A percentile compares a stretch with the other conserved stretches of the same genome.
These are phyloP conservation scores for Silene noctiflora DNA, from an alignment of 179 eudicot species.

Conservation along the genomic window DNA sequence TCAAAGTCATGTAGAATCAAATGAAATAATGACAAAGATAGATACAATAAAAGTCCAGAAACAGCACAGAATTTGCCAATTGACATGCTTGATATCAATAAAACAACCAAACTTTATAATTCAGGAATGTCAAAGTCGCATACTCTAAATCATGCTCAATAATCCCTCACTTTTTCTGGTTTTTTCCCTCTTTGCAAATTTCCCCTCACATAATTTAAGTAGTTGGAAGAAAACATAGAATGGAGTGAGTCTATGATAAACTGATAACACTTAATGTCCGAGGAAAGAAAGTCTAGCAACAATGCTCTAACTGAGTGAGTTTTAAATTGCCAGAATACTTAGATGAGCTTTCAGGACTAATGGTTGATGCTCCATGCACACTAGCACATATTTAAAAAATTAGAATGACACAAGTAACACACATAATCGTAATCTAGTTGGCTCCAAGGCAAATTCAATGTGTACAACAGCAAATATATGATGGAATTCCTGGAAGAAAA, in stretches of 20 bases:
- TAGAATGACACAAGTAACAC: not conserved
- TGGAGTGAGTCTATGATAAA: not conserved
- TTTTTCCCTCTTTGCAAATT: too few species aligned
- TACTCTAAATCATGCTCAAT: too few species aligned
- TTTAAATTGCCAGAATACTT: not conserved
- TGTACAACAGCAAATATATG: conserved; percentile 6
- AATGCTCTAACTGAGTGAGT: not conserved
- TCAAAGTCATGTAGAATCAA: conserved; percentile 2
- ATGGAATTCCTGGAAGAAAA: not conserved
- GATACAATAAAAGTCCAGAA: not conserved
- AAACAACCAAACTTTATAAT: too few species aligned
- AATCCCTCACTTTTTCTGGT: too few species aligned
- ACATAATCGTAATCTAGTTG: not conserved
- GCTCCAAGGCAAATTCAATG: not conserved
- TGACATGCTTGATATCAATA: not conserved
- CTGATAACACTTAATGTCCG: too few species aligned
- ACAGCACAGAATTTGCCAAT: not conserved
- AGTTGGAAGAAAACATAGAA: too few species aligned
- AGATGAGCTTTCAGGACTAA: not conserved
- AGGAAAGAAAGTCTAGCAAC: not conserved
- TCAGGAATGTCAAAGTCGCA: too few species aligned
- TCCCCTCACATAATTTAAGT: too few species aligned
- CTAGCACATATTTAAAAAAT: too few species aligned
- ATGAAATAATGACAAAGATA: not conserved
- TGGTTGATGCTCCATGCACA: conserved; percentile 3